Base-by-base conservation (phyloP, 768 basidiomycete species). In the Termitomyces sp. region DNA sequence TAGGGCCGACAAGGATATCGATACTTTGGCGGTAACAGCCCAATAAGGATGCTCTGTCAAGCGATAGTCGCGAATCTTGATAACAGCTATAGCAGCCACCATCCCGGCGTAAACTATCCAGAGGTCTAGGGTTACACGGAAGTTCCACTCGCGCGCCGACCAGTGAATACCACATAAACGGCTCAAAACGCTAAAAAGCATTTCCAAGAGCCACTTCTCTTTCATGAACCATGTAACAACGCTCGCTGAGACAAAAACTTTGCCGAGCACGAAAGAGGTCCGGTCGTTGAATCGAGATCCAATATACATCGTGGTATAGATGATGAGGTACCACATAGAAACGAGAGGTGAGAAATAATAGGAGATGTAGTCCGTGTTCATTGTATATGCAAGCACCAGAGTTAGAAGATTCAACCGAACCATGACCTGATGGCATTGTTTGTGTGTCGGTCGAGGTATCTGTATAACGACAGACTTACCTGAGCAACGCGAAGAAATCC, bases 301-400 rank as follows among this genome's bases (percentile, higher is more conserved):
- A 50, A 84, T 67, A 56, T 76, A 76, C 80, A 97, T 84, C 44
- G 93, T 95, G 51, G 72, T 74, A 75, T 92, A 95, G 71, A 95
- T 84, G 77, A 95, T 81, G 59, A 93, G 71, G 74, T 88, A 96
- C 91, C 91, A 95, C 83, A 89, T 83, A 26, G 93, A 90, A 32
- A 95, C 93, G 66, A 96, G 79, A 8, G 94, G 94, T 10, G 92
- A 82, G 67, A 94, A 95, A 74, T 95, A 96, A 72, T 95, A 95
- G 50, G 84, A 91, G 62, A 93, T 83, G 72, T 95, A 97, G 71
- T 93, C 82, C 58, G 92, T 93, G 75, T 95, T 85, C 93, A 96
- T 95, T 47, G 86, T 82, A 74, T 95, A 97, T 8, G 89, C 88
- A 50, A 97, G 81, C 28, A 86, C 74, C 55, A 96, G 74, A 5